These are phyloP conservation scores for Daucus carota DNA, from an alignment of 129 eudicot genomes.

Conservation along the genomic window DNA sequence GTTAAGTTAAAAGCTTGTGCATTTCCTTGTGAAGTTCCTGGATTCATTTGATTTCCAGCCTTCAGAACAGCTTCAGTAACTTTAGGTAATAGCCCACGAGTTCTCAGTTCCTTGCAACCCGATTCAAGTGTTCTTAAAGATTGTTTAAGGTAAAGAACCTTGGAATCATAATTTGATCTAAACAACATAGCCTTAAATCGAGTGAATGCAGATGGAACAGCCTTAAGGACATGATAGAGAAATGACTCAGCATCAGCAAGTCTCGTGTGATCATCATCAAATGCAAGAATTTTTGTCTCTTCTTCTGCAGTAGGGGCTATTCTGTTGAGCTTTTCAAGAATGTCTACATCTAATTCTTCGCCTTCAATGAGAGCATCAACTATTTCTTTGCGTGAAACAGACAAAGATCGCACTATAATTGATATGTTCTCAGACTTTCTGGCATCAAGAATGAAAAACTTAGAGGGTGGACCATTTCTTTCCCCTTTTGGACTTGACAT, in stretches of 20 bases:
- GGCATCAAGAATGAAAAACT: constrained; percentile 66
- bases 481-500: constrained; percentile 28
- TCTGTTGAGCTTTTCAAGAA: constrained; percentile 70
- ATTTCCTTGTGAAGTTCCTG: constrained; percentile 84
- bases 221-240: constrained; percentile 74
- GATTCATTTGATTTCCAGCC: constrained; percentile 86
- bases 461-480: constrained; percentile 43
- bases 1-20: constrained; percentile 83
- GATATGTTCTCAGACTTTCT: constrained; percentile 74
- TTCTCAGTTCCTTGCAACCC: constrained; percentile 70
- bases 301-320: constrained; percentile 69
- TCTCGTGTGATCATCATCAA: constrained; percentile 52
- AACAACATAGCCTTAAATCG: constrained; percentile 73
- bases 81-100: constrained; percentile 68
- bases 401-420: constrained; percentile 61
- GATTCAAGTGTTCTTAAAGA: constrained; percentile 53
- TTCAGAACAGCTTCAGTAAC: constrained; percentile 83
- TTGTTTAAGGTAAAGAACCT: constrained; percentile 47
- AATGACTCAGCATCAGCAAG: constrained; percentile 96
- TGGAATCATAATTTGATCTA: constrained; percentile 45
- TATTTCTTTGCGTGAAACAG: constrained; percentile 53
- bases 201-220: constrained; percentile 79
- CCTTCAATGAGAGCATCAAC: constrained; percentile 68
- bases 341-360: constrained; percentile 48
- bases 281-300: constrained; percentile 43